Evolutionary conservation across 805 yeast species (phyloP).

Genomic region (Lipomyces lipofer): DNA sequence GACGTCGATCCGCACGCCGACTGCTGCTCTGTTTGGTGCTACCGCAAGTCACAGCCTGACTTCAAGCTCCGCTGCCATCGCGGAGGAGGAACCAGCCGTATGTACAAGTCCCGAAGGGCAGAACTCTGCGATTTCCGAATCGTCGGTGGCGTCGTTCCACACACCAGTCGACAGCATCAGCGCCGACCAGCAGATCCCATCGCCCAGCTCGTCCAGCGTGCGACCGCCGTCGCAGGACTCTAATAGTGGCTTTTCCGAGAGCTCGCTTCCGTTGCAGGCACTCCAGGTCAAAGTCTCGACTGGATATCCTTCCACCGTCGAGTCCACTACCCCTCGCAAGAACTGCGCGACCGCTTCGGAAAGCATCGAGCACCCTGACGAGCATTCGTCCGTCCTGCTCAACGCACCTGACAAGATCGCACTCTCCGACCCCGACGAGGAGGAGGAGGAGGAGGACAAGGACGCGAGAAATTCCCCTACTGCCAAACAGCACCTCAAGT

Average conservation of each 20-base stretch:
- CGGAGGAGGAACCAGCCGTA: no score
- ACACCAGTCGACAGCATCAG: background rate
- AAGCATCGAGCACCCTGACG: no score
- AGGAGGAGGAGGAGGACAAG: no score
- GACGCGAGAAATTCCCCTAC: background rate
- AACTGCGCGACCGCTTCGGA: no score
- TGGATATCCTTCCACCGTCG: background rate
- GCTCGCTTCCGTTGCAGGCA: constrained; percentile 10
- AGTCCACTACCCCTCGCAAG: background rate
- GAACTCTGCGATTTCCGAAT: background rate
- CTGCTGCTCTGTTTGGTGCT: no score
- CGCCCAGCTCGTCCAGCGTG: background rate
- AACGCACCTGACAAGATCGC: background rate
- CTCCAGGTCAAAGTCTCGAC: constrained; percentile 11
- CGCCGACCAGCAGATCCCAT: background rate
- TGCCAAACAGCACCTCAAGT: background rate
- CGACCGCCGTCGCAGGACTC: background rate
- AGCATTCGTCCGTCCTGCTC: no score
- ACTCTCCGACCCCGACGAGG: constrained; percentile 13
- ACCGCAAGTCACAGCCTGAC: no score
- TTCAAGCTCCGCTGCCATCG: no score
- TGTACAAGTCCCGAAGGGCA: background rate
- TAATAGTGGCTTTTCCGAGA: constrained; percentile 6
- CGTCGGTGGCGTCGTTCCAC: background rate
- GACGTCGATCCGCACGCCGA: background rate